Percentiles rank a stretch among this genome's conserved stretches.
Conservation (phyloP, 2,329 filamentous ascomycete genomes). For the Fusarium sp. region DNA sequence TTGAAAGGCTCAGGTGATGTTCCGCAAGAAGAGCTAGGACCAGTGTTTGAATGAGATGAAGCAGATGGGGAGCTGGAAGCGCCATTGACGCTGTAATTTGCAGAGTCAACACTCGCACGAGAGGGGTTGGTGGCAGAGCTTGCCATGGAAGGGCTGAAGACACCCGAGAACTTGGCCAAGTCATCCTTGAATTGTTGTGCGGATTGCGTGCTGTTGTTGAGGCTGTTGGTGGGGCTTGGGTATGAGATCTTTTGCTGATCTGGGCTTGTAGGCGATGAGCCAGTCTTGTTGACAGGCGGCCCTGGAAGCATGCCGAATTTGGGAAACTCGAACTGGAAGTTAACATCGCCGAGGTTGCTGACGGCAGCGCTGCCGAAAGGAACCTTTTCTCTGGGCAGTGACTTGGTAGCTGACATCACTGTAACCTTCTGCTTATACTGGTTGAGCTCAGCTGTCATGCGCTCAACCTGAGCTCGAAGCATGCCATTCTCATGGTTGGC, state of each 20-base stretch:
- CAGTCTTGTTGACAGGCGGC: conserved; percentile 47
- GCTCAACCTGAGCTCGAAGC: conserved; percentile 87
- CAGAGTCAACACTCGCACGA: conserved; percentile 62
- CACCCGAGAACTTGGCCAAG: conserved; percentile 63
- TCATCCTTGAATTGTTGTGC: conserved; percentile 56
- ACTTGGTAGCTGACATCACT: conserved; percentile 55
- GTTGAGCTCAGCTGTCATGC: conserved; percentile 82
- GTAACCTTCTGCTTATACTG: conserved; percentile 92
- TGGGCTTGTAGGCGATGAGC: conserved; percentile 49
- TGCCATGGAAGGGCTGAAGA: conserved; percentile 67
- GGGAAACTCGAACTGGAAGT: conserved; percentile 96
- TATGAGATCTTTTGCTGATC: conserved; percentile 33
- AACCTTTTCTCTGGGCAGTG: conserved; percentile 52
- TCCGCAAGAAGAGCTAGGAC: conserved; percentile 73
- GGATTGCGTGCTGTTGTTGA: conserved; percentile 38
- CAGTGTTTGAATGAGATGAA: conserved; percentile 68
- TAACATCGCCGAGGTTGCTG: conserved; percentile 75
- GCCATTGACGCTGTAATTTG: conserved; percentile 56
- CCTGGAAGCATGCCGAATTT: conserved; percentile 83
- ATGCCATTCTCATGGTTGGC: conserved; percentile 87
- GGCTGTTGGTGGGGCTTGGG: conserved; percentile 46
- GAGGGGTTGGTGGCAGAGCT: conserved; percentile 59
- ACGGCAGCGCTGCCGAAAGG: conserved; percentile 58
- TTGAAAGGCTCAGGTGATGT: conserved; percentile 81
- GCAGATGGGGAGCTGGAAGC: conserved; percentile 73